Evolutionary conservation across 139 green algal species (phyloP).

Genomic region (Micractinium sp.): DNA sequence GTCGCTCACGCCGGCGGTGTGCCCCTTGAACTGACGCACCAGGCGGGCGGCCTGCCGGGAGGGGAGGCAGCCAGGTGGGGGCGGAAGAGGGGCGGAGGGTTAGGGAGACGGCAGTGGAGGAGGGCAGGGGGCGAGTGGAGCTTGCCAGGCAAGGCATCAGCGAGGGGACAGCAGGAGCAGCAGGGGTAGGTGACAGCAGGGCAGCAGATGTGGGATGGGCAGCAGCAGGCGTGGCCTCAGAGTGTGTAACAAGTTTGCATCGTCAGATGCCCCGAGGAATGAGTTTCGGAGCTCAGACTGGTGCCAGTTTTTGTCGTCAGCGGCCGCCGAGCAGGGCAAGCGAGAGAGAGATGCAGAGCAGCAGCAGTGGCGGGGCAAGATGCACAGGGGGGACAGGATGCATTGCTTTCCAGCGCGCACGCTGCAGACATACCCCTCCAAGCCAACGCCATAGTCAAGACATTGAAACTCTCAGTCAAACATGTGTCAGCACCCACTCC

Average conservation of each 20-base stretch:
- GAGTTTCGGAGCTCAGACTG: constrained; percentile 29
- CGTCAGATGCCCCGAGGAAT: constrained; percentile 29
- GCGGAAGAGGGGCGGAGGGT: neutral
- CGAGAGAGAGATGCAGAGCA: no score
- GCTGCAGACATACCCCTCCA: no score
- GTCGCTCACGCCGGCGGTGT: constrained; percentile 84
- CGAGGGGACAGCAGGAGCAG: neutral
- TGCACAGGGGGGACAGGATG: no score
- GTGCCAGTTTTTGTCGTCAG: constrained; percentile 40
- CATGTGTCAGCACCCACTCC: no score
- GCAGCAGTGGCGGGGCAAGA: neutral
- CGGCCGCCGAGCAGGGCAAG: neutral
- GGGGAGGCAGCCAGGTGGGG: neutral
- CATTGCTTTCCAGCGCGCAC: no score
- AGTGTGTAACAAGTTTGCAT: constrained; percentile 32
- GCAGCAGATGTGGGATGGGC: neutral
- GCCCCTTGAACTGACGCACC: constrained; percentile 86
- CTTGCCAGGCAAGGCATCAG: neutral
- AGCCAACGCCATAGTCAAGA: no score
- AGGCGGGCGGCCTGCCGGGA: constrained; percentile 54
- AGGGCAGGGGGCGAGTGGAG: neutral
- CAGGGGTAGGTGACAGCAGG: neutral
- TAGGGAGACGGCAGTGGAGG: neutral
- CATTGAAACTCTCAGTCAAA: no score
- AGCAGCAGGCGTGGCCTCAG: neutral